Base-by-base conservation (phyloP, 176 grass and related monocot genomes). In the Hsuehochloa calcarea region DNA sequence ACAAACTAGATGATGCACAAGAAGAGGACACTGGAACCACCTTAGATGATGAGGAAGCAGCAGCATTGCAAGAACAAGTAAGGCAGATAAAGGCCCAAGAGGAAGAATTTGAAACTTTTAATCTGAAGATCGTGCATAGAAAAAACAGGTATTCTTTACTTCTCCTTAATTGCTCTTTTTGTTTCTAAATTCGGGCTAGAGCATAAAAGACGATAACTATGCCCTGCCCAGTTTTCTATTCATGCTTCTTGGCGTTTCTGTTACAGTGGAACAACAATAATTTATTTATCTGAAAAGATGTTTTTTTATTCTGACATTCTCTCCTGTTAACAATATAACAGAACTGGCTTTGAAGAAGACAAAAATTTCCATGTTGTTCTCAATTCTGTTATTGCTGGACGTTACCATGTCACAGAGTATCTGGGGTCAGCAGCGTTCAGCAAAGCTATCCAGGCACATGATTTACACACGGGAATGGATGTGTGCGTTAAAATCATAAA, bases 301-400 rank as follows among this genome's bases (percentile, higher is more conserved):
- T 22, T 85, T 61, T 3, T 83, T 73, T 81, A 37, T 44, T 86
- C 83, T 92, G 54, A 88, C 68, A 51, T 84, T 77, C 2, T 77
- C 47, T 75, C 35, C 13, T 83, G 65, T 52, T 54, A 52, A 78
- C 11, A 78, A 78, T 79, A 81, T 84, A 65, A 80, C 91, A 99
- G 97, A 92, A 99, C 97, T 70, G 97, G 97, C 37, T 99, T 99
- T 84, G 97, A 99, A 92, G 97, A 99, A 88, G 97, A 96, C 86
- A 96, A 99, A 78, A 99, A 89, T 81, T 99, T 99, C 82, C 88
- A 99, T 78, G 97, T 96, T 77, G 93, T 99, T 68, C 90, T 96
- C 27, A 99, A 99, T 78, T 96, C 97, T 51, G 90, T 99, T 8
- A 94, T 99, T 56, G 97, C 97, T 66, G 96, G 97, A 43, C 93